These are phyloP conservation scores for Colletotrichum sp. DNA, from an alignment of 2,329 filamentous ascomycete genomes.

Conservation along the genomic window DNA sequence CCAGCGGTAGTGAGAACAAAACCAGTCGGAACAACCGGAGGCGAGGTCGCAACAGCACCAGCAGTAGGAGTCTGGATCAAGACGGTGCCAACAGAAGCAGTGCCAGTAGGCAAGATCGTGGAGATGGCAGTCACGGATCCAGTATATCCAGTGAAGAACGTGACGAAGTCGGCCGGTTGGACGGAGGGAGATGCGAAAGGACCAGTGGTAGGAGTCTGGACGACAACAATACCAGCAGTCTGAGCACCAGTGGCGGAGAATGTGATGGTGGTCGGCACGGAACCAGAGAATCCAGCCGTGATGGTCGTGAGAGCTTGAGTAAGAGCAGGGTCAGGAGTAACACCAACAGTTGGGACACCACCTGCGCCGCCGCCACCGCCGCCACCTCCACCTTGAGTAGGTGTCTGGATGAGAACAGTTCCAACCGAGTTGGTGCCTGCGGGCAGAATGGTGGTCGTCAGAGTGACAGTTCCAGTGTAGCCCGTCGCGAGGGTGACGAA, in stretches of 20 bases:
- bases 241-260: neutral
- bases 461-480: neutral
- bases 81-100: neutral
- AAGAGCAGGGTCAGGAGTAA: neutral
- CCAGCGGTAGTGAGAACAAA: neutral
- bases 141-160: neutral
- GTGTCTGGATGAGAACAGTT: neutral
- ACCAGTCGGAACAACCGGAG: neutral
- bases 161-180: neutral
- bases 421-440: neutral
- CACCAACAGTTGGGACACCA: neutral
- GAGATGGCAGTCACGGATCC: neutral
- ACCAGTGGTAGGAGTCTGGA: neutral
- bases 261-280: neutral
- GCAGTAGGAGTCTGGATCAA: constrained; percentile 9
- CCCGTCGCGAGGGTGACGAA: neutral
- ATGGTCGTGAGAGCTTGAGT: neutral
- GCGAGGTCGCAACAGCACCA: neutral
- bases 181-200: neutral
- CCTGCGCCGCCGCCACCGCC: neutral
- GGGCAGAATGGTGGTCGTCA: neutral
- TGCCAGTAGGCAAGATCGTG: neutral
- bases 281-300: neutral
- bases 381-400: neutral
- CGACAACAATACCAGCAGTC: neutral